Conservation (phyloP, 2,329 filamentous ascomycete species). For the Bipolaris victoriae region DNA sequence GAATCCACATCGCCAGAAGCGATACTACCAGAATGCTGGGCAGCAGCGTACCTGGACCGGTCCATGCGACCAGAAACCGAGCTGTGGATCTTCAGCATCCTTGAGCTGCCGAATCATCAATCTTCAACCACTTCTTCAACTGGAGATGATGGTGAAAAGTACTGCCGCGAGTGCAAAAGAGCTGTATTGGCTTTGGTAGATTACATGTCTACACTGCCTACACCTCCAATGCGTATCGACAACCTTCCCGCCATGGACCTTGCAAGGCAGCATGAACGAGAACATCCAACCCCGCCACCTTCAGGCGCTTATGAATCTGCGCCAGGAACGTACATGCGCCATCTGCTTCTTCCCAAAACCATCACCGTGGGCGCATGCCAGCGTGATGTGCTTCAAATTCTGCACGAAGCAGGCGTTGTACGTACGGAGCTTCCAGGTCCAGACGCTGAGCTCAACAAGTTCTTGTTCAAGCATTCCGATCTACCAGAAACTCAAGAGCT, state of each 20-base stretch:
- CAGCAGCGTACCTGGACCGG: slow-evolving; percentile 67
- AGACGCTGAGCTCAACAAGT: slow-evolving; percentile 57
- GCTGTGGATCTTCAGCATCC: slow-evolving; percentile 63
- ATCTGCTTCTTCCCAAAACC: slow-evolving; percentile 44
- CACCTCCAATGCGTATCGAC: slow-evolving; percentile 36
- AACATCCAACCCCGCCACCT: slow-evolving; percentile 31
- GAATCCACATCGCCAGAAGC: not conserved
- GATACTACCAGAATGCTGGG: slow-evolving; percentile 53
- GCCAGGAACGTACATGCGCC: slow-evolving; percentile 38
- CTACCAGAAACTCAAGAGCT: slow-evolving; percentile 53
- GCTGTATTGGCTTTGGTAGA: slow-evolving; percentile 39
- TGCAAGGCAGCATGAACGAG: slow-evolving; percentile 38
- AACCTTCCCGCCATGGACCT: slow-evolving; percentile 34
- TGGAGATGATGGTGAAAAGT: slow-evolving; percentile 1
- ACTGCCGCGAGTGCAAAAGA: slow-evolving; percentile 37
- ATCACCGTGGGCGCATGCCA: slow-evolving; percentile 56
- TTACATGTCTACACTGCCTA: slow-evolving; percentile 35
- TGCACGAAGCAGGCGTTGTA: slow-evolving; percentile 29
- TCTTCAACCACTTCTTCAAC: slow-evolving; percentile 1
- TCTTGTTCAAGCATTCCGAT: slow-evolving; percentile 59
- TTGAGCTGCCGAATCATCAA: slow-evolving; percentile 32
- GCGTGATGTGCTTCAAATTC: slow-evolving; percentile 34
- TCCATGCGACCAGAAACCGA: slow-evolving; percentile 67
- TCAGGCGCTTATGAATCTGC: slow-evolving; percentile 26
- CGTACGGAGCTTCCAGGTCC: slow-evolving; percentile 40